These are phyloP conservation scores for Pseudogymnoascus pannorum DNA, from an alignment of 2,329 filamentous ascomycete species.

Conservation along the genomic window DNA sequence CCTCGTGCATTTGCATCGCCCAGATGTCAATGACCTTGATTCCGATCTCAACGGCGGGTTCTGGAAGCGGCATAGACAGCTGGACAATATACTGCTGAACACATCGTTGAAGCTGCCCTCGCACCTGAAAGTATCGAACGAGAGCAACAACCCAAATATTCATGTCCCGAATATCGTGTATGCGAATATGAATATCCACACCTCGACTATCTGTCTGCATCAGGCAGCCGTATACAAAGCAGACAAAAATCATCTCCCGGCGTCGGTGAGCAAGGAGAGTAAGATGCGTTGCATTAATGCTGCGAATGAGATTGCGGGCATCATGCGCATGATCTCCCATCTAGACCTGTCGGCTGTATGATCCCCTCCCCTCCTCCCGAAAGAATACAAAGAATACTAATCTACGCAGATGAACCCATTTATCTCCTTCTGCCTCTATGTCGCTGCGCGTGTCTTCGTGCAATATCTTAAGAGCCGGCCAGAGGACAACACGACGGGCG, in stretches of 20 bases:
- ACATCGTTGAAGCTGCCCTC: constrained; percentile 77
- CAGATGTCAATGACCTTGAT: constrained; percentile 72
- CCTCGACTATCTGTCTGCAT: constrained; percentile 93
- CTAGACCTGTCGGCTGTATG: constrained; percentile 75
- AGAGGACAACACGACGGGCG: constrained; percentile 68
- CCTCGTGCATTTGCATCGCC: constrained; percentile 81
- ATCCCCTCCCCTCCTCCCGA: constrained; percentile 9
- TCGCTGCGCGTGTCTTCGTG: constrained; percentile 90
- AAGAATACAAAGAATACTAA: constrained; percentile 14
- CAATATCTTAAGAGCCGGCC: constrained; percentile 95
- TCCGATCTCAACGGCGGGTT: constrained; percentile 87
- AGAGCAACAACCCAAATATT: constrained; percentile 32
- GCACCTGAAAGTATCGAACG: constrained; percentile 73
- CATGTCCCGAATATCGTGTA: constrained; percentile 81
- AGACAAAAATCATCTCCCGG: constrained; percentile 74
- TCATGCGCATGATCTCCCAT: constrained; percentile 93
- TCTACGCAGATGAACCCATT: constrained; percentile 81
- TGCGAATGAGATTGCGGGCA: constrained; percentile 85
- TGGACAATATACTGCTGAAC: constrained; percentile 87
- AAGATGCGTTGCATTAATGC: constrained; percentile 90
- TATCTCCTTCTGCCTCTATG: constrained; percentile 90
- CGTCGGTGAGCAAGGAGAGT: constrained; percentile 75
- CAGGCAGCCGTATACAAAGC: constrained; percentile 97
- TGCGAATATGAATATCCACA: constrained; percentile 94
- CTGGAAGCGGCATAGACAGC: constrained; percentile 83